Evolutionary conservation across 2,329 filamentous ascomycete species (phyloP).

Genomic region (Akanthomyces dipterigenus): DNA sequence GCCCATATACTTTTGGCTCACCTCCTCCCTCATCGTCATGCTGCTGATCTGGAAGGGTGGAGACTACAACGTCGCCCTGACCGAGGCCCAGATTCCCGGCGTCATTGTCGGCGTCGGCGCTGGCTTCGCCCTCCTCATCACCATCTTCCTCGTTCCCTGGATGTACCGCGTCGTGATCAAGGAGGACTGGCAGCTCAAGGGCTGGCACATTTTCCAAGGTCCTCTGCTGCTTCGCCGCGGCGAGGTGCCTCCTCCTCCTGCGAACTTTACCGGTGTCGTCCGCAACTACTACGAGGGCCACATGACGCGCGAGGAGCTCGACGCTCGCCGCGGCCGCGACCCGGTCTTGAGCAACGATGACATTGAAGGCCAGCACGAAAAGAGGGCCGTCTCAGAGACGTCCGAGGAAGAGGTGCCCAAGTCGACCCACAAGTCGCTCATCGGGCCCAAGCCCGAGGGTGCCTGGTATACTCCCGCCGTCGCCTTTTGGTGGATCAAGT

Average conservation of each 20-base stretch:
- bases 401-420: slow-evolving; percentile 30
- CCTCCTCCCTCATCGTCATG: slow-evolving; percentile 48
- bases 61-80: slow-evolving; percentile 39
- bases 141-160: slow-evolving; percentile 52
- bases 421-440: slow-evolving; percentile 22
- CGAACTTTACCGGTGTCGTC: slow-evolving; percentile 33
- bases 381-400: slow-evolving; percentile 19
- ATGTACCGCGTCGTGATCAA: slow-evolving; percentile 51
- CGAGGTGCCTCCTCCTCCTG: slow-evolving; percentile 35
- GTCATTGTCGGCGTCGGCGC: slow-evolving; percentile 48
- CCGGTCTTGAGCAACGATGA: slow-evolving; percentile 17
- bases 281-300: slow-evolving; percentile 52
- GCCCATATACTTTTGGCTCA: slow-evolving; percentile 51
- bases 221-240: slow-evolving; percentile 44
- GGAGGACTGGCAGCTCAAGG: slow-evolving; percentile 53
- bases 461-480: slow-evolving; percentile 36
- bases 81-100: slow-evolving; percentile 41
- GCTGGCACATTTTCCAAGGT: slow-evolving; percentile 47
- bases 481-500: slow-evolving; percentile 39
- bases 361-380: slow-evolving; percentile 20
- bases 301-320: slow-evolving; percentile 46
- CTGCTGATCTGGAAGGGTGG: slow-evolving; percentile 54
- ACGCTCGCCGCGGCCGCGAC: slow-evolving; percentile 29
- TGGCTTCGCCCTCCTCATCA: slow-evolving; percentile 41
- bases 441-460: slow-evolving; percentile 35